Evolutionary conservation across 495 filamentous ascomycete species (phyloP), one percentile per base, ranked within the genome.

Genomic region (Penicillium dipodomyicola): DNA sequence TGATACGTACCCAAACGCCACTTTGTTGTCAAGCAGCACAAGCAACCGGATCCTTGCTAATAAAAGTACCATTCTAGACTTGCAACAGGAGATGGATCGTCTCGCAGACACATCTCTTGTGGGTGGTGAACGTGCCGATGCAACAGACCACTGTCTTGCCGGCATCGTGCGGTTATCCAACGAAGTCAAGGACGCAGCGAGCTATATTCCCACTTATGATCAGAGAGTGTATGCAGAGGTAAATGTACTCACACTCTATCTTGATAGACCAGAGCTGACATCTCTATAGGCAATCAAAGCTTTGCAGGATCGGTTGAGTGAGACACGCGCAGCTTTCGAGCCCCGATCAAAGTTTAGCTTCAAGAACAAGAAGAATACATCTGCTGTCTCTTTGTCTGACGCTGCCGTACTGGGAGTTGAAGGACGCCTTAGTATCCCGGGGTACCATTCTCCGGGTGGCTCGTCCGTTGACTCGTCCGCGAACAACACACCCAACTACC

Each of bases 311-410:
- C 85, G 86, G 59, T 71, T 92, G 20, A 75, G 82, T 30, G 77
- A 82, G 46, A 79, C 75, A 14, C 82, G 86, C 32, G 69, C 79
- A 22, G 67, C 76, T 7, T 77, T 86, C 48, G 79, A 81, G 3
- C 88, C 89, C 12, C 83, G 83, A 48, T 75, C 81, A 9, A 88
- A 87, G 61, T 92, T 92, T 71, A 77, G 82, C 47, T 92, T 92
- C 73, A 90, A 87, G 63, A 86, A 77, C 0, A 79, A 78, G 55
- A 87, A 84, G 57, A 83, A 83, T 56, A 54, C 71, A 8, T 82
- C 80, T 29, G 80, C 79, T 3, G 77, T 85, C 40, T 84, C 82
- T 20, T 68, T 87, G 11, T 72, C 72, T 0, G 83, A 85, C 53
- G 83, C 80, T 15, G 78, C 81, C 10, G 74, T 79, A 23, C 47